Conservation (phyloP, 805 yeast species). For the Yarrowia deformans region DNA sequence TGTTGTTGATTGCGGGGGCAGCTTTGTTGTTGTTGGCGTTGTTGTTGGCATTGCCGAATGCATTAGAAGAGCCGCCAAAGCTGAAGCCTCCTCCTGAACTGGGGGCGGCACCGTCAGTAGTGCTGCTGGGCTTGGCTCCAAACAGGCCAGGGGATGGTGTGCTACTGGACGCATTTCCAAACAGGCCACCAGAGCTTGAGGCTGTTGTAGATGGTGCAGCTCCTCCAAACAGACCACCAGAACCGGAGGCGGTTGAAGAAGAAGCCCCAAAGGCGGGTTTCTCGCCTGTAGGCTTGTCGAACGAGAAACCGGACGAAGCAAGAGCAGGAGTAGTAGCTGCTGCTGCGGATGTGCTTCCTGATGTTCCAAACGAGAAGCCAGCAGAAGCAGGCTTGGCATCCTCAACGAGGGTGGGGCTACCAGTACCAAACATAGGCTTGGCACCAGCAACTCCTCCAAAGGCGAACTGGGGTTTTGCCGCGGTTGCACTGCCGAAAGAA, state of each 20-base stretch:
- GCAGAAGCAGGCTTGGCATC: background rate
- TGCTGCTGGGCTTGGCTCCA: constrained; percentile 1
- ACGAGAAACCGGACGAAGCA: background rate
- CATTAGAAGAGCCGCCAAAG: constrained; percentile 8
- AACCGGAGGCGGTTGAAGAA: background rate
- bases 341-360: background rate
- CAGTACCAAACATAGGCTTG: background rate
- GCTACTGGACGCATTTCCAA: background rate
- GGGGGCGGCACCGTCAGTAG: background rate
- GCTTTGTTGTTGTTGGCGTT: background rate
- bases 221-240: constrained; percentile 3
- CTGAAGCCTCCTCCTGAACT: constrained; percentile 9
- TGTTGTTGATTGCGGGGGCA: background rate
- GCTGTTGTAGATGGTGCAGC: constrained; percentile 1
- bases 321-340: background rate
- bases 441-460: constrained; percentile 2
- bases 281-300: background rate
- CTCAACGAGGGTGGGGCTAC: background rate
- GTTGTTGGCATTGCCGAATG: constrained; percentile 17
- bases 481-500: background rate
- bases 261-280: constrained; percentile 10
- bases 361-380: background rate
- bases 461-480: background rate
- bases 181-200: background rate
- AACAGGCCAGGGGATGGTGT: background rate